Base-by-base conservation (phyloP, 129 eudicot species). In the Apium graveolens region DNA sequence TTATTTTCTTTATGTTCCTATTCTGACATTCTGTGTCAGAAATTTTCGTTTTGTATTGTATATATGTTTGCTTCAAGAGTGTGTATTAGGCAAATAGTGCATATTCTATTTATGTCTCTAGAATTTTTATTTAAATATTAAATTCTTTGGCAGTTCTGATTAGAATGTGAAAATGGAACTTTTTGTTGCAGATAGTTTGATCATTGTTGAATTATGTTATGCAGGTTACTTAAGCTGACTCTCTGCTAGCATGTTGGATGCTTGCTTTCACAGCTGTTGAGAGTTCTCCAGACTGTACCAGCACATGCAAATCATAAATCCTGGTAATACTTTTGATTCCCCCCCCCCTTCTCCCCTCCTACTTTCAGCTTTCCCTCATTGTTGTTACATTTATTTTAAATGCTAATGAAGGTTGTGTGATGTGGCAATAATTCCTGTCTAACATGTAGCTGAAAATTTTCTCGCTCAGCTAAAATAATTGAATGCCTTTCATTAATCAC, bases 261-360 rank as follows among this genome's bases (percentile, higher is more conserved):
- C 88, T 90, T 39, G 96, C 96, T 63, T 63, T 78, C 89, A 27
- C 91, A 85, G 86, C 87, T 88, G 45, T 69, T 88, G 66, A 83
- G 91, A 57, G 84, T 88, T 78, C 92, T 88, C 65, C 79, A 88
- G 75, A 76, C 82, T 51, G 80, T 86, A 73, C 90, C 89, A 7
- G 45, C 83, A 8, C 81, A 57, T 68, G 79, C 73, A 63, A 80
- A 80, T 68, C 27, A 76, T 82, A 38, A 38, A 38, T 46, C 78
- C 79, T 37, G 87, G 90, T 84, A 88, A 86, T 74, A 26, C 43
- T 39, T 35, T 21, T 38, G 20, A 13, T 78, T 27, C 66, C 82
- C 18, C 5, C 32, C 5, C 60, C 63, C 26, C n/a, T n/a, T n/a
- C 37, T 7, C 62, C 24, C 63, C 26, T 17, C 14, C 60, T 35